phyloP scores from a whole-genome alignment of 2,329 filamentous ascomycete species.

The Monosporascus sp. region DNA sequence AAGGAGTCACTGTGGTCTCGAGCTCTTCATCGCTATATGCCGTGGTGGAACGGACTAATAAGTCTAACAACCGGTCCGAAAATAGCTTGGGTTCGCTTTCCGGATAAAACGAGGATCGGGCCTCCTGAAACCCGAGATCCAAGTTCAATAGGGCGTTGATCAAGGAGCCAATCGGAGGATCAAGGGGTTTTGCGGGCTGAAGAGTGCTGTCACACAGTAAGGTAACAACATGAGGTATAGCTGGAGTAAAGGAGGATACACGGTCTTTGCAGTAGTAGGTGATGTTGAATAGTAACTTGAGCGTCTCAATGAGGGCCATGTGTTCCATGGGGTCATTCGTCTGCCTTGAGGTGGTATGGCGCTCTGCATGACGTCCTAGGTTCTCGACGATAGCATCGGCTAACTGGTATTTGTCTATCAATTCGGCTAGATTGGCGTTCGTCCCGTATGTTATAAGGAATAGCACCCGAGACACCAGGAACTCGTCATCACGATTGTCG shows the following conservation, averaged over 20 bases:
- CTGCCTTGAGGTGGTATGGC: conserved; percentile 24
- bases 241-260: conserved; percentile 55
- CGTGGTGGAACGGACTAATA: conserved; percentile 63
- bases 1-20: conserved; percentile 63
- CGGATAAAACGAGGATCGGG: conserved; percentile 59
- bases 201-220: conserved; percentile 59
- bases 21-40: conserved; percentile 63
- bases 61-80: conserved; percentile 58
- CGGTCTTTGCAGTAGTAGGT: conserved; percentile 66
- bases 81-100: conserved; percentile 53
- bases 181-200: conserved; percentile 60
- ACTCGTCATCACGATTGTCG: conserved; percentile 77
- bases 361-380: conserved; percentile 61
- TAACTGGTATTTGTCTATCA: conserved; percentile 62
- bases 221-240: conserved; percentile 64
- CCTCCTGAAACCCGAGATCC: conserved; percentile 54
- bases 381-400: conserved; percentile 65
- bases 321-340: conserved; percentile 58
- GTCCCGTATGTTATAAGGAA: conserved; percentile 77
- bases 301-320: conserved; percentile 75
- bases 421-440: conserved; percentile 56
- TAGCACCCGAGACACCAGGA: conserved; percentile 71
- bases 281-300: conserved; percentile 87
- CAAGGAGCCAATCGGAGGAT: conserved; percentile 64
- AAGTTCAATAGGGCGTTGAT: conserved; percentile 80